phyloP scores from a whole-genome alignment of 176 grass and related monocot species.

The Triticum monococcum region DNA sequence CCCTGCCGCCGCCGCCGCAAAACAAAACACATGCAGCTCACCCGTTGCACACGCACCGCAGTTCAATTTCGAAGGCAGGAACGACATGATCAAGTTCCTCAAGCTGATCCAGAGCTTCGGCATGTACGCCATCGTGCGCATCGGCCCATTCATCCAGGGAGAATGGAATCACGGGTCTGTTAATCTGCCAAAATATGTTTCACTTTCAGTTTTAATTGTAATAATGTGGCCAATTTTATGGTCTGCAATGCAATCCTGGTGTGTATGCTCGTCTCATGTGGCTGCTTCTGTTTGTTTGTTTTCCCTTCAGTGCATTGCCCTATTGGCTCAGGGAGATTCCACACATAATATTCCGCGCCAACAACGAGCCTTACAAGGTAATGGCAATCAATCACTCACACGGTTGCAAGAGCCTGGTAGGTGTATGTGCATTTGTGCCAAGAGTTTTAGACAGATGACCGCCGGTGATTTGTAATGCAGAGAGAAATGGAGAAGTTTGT shows the following conservation, averaged over 20 bases:
- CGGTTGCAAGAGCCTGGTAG: slow-evolving; percentile 3
- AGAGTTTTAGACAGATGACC: background rate
- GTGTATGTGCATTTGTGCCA: background rate
- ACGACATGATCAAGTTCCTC: slow-evolving; percentile 63
- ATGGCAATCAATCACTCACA: background rate
- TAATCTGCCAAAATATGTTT: background rate
- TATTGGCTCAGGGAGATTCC: slow-evolving; percentile 85
- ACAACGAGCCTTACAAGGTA: slow-evolving; percentile 81
- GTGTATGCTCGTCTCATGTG: slow-evolving; percentile 1
- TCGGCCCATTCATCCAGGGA: slow-evolving; percentile 81
- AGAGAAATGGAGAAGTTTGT: slow-evolving; percentile 81
- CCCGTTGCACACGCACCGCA: slow-evolving; percentile 13
- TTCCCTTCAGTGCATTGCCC: slow-evolving; percentile 58
- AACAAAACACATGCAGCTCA: too few relatives aligned
- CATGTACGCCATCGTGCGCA: slow-evolving; percentile 63
- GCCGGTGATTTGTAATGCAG: slow-evolving; percentile 30
- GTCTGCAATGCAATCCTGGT: too few relatives aligned
- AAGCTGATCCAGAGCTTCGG: slow-evolving; percentile 51
- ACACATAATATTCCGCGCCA: slow-evolving; percentile 66
- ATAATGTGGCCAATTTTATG: too few relatives aligned
- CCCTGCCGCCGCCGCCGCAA: too few relatives aligned
- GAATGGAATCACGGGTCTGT: slow-evolving; percentile 91
- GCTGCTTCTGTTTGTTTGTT: background rate
- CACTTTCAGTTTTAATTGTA: background rate
- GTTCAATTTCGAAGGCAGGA: slow-evolving; percentile 71